phyloP scores from a whole-genome alignment of 768 basidiomycete species.

The Strobilomyces dryophilus region DNA sequence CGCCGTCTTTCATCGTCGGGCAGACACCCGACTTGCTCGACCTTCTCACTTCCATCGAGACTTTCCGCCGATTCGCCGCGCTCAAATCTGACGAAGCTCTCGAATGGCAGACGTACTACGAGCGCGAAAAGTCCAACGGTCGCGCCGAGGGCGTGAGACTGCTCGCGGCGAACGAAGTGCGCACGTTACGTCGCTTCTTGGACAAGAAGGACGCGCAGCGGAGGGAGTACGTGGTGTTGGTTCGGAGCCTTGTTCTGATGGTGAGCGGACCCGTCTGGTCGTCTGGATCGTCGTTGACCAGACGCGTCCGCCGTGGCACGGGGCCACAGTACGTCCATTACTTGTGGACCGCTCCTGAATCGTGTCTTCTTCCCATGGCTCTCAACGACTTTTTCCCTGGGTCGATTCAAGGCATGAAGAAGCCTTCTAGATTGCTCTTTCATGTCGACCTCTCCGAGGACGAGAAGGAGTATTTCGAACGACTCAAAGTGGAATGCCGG shows the following conservation, averaged over 20 bases:
- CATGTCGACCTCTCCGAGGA: constrained; percentile 4
- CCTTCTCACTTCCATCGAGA: constrained; percentile 21
- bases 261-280: constrained; percentile 8
- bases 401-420: constrained; percentile 9
- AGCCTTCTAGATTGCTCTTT: constrained; percentile 13
- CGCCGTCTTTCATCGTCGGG: constrained; percentile 2
- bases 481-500: not conserved
- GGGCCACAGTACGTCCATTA: constrained; percentile 22
- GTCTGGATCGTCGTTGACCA: not conserved
- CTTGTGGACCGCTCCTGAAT: too few relatives aligned
- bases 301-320: not conserved
- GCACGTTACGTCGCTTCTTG: not conserved
- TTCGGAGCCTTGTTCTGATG: constrained; percentile 17
- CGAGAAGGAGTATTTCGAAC: constrained; percentile 17
- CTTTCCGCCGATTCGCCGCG: constrained; percentile 15
- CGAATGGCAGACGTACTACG: constrained; percentile 25
- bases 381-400: too few relatives aligned
- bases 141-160: constrained; percentile 6
- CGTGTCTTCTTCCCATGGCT: too few relatives aligned
- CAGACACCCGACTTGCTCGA: not conserved
- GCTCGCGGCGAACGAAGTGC: constrained; percentile 19
- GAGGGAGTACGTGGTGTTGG: constrained; percentile 21
- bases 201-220: constrained; percentile 1
- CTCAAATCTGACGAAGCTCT: constrained; percentile 19
- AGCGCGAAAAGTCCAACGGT: not conserved